Evolutionary conservation across 2,329 filamentous ascomycete genomes (phyloP).

Genomic region (Phialemonium atrogriseum): DNA sequence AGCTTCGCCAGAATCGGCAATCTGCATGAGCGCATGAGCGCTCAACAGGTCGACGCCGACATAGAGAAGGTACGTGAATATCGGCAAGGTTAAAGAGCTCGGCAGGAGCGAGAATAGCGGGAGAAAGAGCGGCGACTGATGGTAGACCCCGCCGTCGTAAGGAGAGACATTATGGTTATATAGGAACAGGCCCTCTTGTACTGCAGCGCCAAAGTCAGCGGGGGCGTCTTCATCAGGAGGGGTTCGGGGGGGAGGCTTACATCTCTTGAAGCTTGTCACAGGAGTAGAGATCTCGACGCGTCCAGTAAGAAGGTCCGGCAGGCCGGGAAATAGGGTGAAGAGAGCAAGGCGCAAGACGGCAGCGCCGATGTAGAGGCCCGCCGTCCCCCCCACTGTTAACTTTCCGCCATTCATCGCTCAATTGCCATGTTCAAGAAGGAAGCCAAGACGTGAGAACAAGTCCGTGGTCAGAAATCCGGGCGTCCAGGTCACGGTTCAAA

Average conservation of each 20-base stretch:
- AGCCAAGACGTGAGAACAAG: constrained; percentile 6
- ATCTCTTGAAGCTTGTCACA: constrained; percentile 94
- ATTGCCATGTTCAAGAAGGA: constrained; percentile 13
- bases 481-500: neutral
- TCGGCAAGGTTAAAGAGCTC: constrained; percentile 53
- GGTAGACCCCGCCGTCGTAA: constrained; percentile 83
- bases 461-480: constrained; percentile 1
- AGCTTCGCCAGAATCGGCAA: constrained; percentile 75
- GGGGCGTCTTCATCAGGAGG: no score
- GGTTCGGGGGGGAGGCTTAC: constrained; percentile 48
- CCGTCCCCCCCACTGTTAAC: constrained; percentile 36
- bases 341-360: constrained; percentile 72
- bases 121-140: constrained; percentile 80
- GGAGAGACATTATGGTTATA: constrained; percentile 95
- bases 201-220: constrained; percentile 34
- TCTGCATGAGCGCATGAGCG: constrained; percentile 68
- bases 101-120: constrained; percentile 88
- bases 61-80: constrained; percentile 75
- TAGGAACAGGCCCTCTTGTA: constrained; percentile 93
- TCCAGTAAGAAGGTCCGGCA: constrained; percentile 78
- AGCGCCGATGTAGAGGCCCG: constrained; percentile 65
- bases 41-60: constrained; percentile 73
- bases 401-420: constrained; percentile 26
- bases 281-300: constrained; percentile 96
- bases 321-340: constrained; percentile 69